Evolutionary conservation across 305 asterid species (phyloP).

Genomic region (Lippia alba): DNA sequence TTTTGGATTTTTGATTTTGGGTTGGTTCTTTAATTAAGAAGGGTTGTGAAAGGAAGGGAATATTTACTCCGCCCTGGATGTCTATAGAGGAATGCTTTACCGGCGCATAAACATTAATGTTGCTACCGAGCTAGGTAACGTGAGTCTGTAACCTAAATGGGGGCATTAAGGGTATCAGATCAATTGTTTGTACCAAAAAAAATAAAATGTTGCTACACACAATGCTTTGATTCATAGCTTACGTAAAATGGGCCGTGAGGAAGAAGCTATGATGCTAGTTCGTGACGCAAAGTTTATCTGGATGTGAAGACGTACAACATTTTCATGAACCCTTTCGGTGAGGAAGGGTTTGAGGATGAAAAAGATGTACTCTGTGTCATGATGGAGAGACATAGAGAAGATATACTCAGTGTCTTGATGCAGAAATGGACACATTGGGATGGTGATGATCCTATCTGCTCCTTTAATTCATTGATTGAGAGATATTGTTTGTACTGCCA

Average conservation of each 20-base stretch:
- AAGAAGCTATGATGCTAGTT: conserved; percentile 14
- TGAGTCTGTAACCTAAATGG: too few species aligned
- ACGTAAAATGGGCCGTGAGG: background rate
- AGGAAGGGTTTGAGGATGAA: conserved; percentile 20
- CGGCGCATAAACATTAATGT: background rate
- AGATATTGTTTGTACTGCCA: conserved; percentile 41
- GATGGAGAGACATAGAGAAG: background rate
- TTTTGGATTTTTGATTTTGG: too few species aligned
- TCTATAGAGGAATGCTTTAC: conserved; percentile 9
- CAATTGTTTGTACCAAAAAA: background rate
- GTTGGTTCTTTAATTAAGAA: too few species aligned
- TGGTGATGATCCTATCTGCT: too few species aligned
- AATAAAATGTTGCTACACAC: background rate
- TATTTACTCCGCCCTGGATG: background rate
- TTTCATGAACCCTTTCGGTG: conserved; percentile 5
- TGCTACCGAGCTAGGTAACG: too few species aligned
- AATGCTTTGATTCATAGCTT: conserved; percentile 12
- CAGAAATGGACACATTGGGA: too few species aligned
- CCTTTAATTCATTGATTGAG: conserved; percentile 30
- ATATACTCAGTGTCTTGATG: conserved; percentile 1
- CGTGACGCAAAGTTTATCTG: conserved; percentile 23
- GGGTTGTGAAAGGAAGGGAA: background rate
- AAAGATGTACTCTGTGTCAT: conserved; percentile 10
- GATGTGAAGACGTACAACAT: conserved; percentile 17
- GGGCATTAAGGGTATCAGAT: too few species aligned